Base-by-base conservation (phyloP, 805 yeast genomes). In the Ogataea saltuana region DNA sequence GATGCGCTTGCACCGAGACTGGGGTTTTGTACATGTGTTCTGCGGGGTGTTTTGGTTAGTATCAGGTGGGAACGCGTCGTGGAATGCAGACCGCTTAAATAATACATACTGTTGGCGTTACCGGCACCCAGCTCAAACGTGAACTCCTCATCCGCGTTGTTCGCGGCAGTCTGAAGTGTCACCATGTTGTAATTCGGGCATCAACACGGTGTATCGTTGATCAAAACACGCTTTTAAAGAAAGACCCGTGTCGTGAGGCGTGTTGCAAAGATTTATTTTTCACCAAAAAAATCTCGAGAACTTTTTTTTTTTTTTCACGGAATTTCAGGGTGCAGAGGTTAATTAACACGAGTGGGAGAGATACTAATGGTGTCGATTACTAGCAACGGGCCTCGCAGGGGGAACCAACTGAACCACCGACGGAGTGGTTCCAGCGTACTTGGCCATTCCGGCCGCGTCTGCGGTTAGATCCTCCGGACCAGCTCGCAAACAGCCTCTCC, bases 401-500 rank as follows among this genome's bases (percentile, higher is more conserved):
- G n/a, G n/a, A n/a, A n/a, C n/a, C n/a, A n/a, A n/a, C n/a, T n/a
- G n/a, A n/a, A n/a, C n/a, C n/a, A n/a, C n/a, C n/a, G n/a, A n/a
- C n/a, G n/a, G n/a, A n/a, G n/a, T n/a, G n/a, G n/a, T n/a, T n/a
- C n/a, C n/a, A n/a, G n/a, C n/a, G n/a, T n/a, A n/a, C n/a, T n/a
- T n/a, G n/a, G n/a, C n/a, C 18, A 19, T 19, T 28, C 25, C 10
- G 7, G 10, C 10, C 10, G 10, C 25, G 25, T 22, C 29, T 26
- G 13, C 19, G 5, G 22, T 12, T 22, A 25, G 28, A 12, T 28
- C 15, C 11, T 29, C 18, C 31, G 32, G 4, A 75, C 75, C 8
- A 72, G 50, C 19, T 58, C 61, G 33, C 65, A 61, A 2, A 78
- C 78, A 18, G 55, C 55, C 3, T 57, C 46, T 2, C 76, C 69